A percentile compares a stretch with the other conserved stretches of the same genome.
phyloP scores from a whole-genome alignment of 148 eudicot species.

The Camellia granthamiana region DNA sequence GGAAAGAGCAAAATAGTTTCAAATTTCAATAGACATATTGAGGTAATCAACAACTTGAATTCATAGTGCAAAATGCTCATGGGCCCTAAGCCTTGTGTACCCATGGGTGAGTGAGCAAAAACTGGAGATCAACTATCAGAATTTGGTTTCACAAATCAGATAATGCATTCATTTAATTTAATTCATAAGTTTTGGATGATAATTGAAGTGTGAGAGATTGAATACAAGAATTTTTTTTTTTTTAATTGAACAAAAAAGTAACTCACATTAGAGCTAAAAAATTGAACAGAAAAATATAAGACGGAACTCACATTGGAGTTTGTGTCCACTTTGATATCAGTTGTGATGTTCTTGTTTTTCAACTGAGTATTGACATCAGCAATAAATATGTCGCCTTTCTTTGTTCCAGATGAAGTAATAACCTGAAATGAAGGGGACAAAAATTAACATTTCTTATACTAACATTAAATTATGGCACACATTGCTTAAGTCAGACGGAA shows the following conservation, averaged over 20 bases:
- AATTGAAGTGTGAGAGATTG: not conserved
- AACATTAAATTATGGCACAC: not conserved
- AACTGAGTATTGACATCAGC: slow-evolving; percentile 70
- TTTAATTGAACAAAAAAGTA: too few relatives aligned
- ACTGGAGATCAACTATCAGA: not conserved
- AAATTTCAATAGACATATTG: not conserved
- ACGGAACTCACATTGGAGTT: slow-evolving; percentile 54
- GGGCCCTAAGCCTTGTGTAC: not conserved
- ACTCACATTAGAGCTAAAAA: too few relatives aligned
- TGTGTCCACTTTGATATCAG: slow-evolving; percentile 82
- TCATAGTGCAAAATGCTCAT: not conserved
- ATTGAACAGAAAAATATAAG: not conserved
- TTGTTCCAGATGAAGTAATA: slow-evolving; percentile 63
- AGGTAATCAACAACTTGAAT: not conserved
- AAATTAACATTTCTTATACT: not conserved
- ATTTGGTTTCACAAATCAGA: not conserved
- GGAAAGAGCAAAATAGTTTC: not conserved
- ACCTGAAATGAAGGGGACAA: slow-evolving; percentile 32
- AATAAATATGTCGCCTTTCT: slow-evolving; percentile 63
- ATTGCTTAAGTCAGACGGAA: not conserved
- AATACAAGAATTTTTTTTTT: too few relatives aligned
- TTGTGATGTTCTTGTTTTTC: slow-evolving; percentile 65
- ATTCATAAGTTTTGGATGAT: not conserved
- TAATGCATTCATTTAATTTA: not conserved
- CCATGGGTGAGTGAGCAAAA: not conserved